Base-by-base conservation (phyloP, 2,329 filamentous ascomycete genomes). In the Volutella citrinella region DNA sequence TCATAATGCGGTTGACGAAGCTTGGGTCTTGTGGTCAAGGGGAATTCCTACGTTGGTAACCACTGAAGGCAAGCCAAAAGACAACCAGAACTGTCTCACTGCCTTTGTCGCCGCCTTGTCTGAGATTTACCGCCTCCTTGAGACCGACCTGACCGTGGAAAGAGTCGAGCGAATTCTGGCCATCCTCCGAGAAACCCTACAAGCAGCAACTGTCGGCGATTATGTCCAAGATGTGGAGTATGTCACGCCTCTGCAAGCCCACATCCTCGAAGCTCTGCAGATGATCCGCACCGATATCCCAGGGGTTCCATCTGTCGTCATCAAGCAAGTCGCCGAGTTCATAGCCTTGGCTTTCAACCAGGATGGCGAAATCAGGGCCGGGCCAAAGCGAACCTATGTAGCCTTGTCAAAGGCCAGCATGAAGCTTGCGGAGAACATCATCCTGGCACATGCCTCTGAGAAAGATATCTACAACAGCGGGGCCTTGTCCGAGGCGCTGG, bases 321-420 rank as follows among this genome's bases (percentile, higher is more conserved):
- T 90, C 31, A 67, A 67, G 1, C 75, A 86, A 35, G 73, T 89
- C 9, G 78, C 87, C 2, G 76, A 85, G 30, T 80, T 95, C 39
- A 74, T 80, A 8, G 74, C 78, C 4, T 67, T 95, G 20, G 83
- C 87, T 2, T 90, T 87, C 48, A 61, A 68, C 1, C 56, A 61
- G 36, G 52, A 65, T 37, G 34, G 52, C 40, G 15, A 60, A 41
- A 35, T 63, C 44, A 47, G 48, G 10, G 60, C 65, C 10, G 46
- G 53, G 2, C 54, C 65, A 31, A 79, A 79, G 36, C 84, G 87
- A 7, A 95, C 88, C 0, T 97, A 89, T 55, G 80, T 98, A 35
- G 91, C 93, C 20, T 77, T 97, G 54, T 88, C 90, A 2, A 95
- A 93, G 59, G 78, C 78, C 14, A 80, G 84, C 38, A 93, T 95